Evolutionary conservation across 2,329 filamentous ascomycete genomes (phyloP), one percentile per base, ranked within the genome.

Genomic region (Thermoascus crustaceus): DNA sequence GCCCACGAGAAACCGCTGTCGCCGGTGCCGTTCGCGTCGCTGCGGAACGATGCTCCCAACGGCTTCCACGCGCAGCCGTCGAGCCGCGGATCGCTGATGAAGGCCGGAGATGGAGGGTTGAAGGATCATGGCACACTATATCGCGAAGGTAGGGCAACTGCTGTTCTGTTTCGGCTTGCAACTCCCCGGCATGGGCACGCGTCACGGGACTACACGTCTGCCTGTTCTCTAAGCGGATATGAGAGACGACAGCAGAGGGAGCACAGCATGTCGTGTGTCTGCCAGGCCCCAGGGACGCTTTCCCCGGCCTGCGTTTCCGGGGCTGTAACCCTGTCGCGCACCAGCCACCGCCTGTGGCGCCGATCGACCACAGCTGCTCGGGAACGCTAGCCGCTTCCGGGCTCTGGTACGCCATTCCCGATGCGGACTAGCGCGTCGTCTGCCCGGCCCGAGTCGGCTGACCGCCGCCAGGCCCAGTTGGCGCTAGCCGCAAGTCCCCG

Each of bases 351-450:
- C 30, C 31, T 34, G 39, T 37, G 20, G 22, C 29, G 34, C 36
- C 30, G 37, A 42, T 35, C 37, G 34, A 32, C 34, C 37, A 9
- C 17, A 17, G 43, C 41, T 38, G 31, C 50, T 51, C 55, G 56
- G 57, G 53, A 60, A 40, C 53, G 51, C 60, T 63, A 63, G 49
- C 37, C 52, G 29, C 3, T 22, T 48, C 48, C 2, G 16, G 40
- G 43, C 3, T 38, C 35, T 57, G 52, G 47, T 23, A 20, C 9
- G 36, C 44, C 41, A 48, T 50, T 32, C 47, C 44, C 2, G 11
- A 45, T 45, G 24, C 2, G 49, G 53, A 30, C 45, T 62, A 61
- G 59, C 38, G 38, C 19, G 16, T 5, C 20, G 7, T 30, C 24
- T 30, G 19, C n/a, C n/a, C n/a, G n/a, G n/a, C n/a, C n/a, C n/a